phyloP scores from a whole-genome alignment of 495 filamentous ascomycete genomes.

The Penicillium pulvis region DNA sequence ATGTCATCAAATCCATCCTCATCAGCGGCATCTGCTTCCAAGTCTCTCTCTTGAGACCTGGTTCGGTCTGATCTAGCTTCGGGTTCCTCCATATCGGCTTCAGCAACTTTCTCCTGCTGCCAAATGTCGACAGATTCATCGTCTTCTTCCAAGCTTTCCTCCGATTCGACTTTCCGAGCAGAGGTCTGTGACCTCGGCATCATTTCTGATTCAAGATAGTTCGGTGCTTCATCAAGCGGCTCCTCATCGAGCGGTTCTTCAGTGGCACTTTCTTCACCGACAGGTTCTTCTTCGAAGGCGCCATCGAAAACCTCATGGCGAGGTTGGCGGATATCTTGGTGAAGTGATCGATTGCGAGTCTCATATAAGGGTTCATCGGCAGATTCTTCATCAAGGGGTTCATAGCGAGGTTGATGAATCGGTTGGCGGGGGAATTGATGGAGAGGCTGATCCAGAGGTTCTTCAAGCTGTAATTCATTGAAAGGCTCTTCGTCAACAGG shows the following conservation, averaged over 20 bases:
- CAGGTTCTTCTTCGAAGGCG: neutral
- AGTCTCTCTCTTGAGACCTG: neutral
- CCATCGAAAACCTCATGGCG: neutral
- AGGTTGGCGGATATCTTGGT: neutral
- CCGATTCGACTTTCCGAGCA: neutral
- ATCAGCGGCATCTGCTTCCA: conserved; percentile 21
- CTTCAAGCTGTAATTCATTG: neutral
- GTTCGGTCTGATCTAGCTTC: neutral
- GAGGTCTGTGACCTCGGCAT: neutral
- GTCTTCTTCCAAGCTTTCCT: conserved; percentile 12
- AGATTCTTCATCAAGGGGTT: neutral
- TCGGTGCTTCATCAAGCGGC: neutral
- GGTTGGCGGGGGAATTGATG: neutral
- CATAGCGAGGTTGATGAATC: neutral
- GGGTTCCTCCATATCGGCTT: neutral
- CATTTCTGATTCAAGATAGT: neutral
- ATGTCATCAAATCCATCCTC: conserved; percentile 45
- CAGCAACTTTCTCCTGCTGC: conserved; percentile 7
- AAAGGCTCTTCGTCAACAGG: neutral
- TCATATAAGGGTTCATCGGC: neutral
- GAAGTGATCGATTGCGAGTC: neutral
- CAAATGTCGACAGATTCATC: conserved; percentile 21
- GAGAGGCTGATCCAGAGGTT: neutral
- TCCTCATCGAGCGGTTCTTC: neutral
- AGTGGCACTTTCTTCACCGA: neutral